Evolutionary conservation across 139 green algal species (phyloP).

Genomic region (Klebsormidium nitens): DNA sequence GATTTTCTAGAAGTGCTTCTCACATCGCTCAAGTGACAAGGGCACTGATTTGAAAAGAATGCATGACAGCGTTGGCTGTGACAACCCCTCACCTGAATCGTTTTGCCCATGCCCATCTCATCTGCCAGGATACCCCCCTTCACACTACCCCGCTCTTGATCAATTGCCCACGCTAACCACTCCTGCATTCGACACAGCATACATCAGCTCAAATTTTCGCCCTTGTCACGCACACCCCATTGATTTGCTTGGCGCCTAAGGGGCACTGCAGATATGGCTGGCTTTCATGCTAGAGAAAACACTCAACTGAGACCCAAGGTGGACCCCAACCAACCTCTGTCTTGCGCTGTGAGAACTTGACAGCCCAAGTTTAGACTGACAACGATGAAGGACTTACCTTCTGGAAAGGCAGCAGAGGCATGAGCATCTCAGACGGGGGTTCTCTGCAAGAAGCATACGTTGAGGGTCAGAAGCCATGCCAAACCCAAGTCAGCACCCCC

Average conservation of each 20-base stretch:
- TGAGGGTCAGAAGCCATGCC: no score
- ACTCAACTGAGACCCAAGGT: constrained; percentile 1
- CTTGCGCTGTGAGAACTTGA: constrained; percentile 3
- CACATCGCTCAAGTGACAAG: no score
- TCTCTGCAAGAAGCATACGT: no score
- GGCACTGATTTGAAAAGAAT: no score
- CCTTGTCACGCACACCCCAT: constrained; percentile 2
- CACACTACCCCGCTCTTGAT: constrained; percentile 56
- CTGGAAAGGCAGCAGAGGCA: constrained; percentile 89
- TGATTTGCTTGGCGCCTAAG: constrained; percentile 6
- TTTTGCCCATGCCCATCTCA: constrained; percentile 89
- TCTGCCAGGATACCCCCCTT: constrained; percentile 83
- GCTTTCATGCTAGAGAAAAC: background rate
- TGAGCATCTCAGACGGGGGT: constrained; percentile 52
- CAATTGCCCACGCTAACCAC: constrained; percentile 74
- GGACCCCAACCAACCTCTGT: background rate
- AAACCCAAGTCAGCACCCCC: no score
- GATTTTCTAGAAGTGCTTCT: no score
- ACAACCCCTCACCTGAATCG: constrained; percentile 39
- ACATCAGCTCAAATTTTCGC: no score
- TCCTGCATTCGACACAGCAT: constrained; percentile 32
- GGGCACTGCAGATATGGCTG: background rate
- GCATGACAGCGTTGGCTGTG: no score
- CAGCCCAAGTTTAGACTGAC: constrained; percentile 8
- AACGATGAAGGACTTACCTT: constrained; percentile 47